Base-by-base conservation (phyloP, 2,329 filamentous ascomycete genomes). In the Penicillium frequentans region DNA sequence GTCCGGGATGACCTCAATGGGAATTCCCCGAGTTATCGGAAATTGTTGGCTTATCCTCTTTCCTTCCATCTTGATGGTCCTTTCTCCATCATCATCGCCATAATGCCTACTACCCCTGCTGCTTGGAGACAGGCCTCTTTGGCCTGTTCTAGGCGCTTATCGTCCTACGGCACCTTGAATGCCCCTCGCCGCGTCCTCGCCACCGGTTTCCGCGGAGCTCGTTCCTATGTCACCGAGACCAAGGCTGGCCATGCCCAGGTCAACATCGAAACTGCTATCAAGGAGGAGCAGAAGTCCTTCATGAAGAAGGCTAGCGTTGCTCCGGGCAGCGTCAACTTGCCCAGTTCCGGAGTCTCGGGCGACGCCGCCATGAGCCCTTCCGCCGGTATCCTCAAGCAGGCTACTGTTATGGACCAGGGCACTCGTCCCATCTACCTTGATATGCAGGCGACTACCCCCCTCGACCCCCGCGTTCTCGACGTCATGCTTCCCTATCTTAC, bases 401-500 rank as follows among this genome's bases (percentile, higher is more conserved):
- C 93, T 9, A 92, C 91, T 13, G 82, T 96, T 62, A 90, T 98
- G 88, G 93, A 96, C 65, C 88, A 96, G 75, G 95, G 95, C 57
- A 88, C 90, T 60, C 84, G 95, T 58, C 95, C 95, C 39, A 98
- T 99, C 72, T 99, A 99, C 70, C 88, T 99, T 53, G 95, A 99
- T 73, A 96, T 96, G 89, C 95, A 99, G 78, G 91, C 95, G 35
- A 99, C 95, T 1, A 99, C 95, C 0, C 95, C 95, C 19, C 87
- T 95, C 58, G 95, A 99, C 68, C 95, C 95, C 24, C 86, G 95
- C 64, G 95, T 99, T 31, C 84, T 99, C 46, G 95, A 99, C 75
- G 90, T 91, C 55, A 99, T 99, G 95, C 84, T 99, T 43, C 95
- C 95, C 0, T 99, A 86, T 77, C 92, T 93, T 73, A 93, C 93